Evolutionary conservation across 2,329 filamentous ascomycete genomes (phyloP).

Genomic region (Helotiales sp.): DNA sequence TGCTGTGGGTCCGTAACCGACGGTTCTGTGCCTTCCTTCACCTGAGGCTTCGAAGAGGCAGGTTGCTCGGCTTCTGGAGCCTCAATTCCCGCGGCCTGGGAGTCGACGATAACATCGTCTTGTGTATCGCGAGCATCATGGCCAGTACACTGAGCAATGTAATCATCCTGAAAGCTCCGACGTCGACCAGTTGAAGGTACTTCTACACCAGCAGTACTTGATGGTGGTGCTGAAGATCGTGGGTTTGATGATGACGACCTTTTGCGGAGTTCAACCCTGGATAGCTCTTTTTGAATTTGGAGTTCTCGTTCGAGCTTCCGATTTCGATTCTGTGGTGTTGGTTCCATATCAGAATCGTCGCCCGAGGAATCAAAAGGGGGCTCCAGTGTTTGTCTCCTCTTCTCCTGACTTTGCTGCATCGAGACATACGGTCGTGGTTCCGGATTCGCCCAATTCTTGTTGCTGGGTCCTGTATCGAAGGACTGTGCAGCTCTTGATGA

Average conservation of each 20-base stretch:
- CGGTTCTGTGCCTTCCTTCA: not conserved
- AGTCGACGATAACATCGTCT: constrained; percentile 40
- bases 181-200: constrained; percentile 34
- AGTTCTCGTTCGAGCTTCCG: constrained; percentile 17
- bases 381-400: constrained; percentile 16
- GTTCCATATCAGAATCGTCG: constrained; percentile 36
- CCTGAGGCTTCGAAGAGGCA: not conserved
- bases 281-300: constrained; percentile 29
- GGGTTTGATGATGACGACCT: constrained; percentile 13
- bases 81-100: constrained; percentile 25
- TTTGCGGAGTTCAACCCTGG: constrained; percentile 23
- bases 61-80: not conserved
- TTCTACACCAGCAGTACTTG: constrained; percentile 18
- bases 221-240: constrained; percentile 9
- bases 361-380: constrained; percentile 26
- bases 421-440: constrained; percentile 38
- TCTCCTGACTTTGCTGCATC: constrained; percentile 41
- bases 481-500: constrained; percentile 24
- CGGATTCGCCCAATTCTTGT: constrained; percentile 12
- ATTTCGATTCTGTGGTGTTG: constrained; percentile 8
- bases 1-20: not conserved
- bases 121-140: constrained; percentile 35
- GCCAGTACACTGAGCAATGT: constrained; percentile 37
- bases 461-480: constrained; percentile 25
- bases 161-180: constrained; percentile 37